Evolutionary conservation across 75 land plant genomes (phyloP).

Genomic region (Picea glauca): DNA sequence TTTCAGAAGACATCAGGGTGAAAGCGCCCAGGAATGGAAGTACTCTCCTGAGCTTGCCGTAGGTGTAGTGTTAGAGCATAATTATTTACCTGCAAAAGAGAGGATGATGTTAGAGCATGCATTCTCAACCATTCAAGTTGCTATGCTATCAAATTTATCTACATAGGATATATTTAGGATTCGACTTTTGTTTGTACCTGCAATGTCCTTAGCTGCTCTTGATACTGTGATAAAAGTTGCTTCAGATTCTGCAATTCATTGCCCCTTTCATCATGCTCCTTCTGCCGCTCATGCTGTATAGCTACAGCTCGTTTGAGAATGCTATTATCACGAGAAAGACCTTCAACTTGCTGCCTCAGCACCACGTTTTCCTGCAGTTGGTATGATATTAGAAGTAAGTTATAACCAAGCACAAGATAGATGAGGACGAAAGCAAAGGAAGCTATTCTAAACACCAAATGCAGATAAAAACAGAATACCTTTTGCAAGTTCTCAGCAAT

Average conservation of each 20-base stretch:
- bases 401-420: neutral
- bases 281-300: slow-evolving; percentile 82
- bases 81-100: slow-evolving; percentile 21
- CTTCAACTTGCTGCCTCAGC: slow-evolving; percentile 60
- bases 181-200: slow-evolving; percentile 31
- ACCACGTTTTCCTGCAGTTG: slow-evolving; percentile 47
- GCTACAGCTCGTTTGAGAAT: slow-evolving; percentile 77
- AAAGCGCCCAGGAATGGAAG: slow-evolving; percentile 29
- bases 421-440: neutral
- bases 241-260: slow-evolving; percentile 58
- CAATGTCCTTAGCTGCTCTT: slow-evolving; percentile 64
- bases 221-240: slow-evolving; percentile 64
- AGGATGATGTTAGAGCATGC: slow-evolving; percentile 2
- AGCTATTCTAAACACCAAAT: neutral
- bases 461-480: slow-evolving; percentile 21
- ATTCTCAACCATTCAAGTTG: neutral
- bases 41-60: slow-evolving; percentile 20
- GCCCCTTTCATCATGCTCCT: slow-evolving; percentile 54
- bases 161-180: neutral
- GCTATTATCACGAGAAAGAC: slow-evolving; percentile 44
- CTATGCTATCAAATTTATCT: neutral
- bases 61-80: slow-evolving; percentile 27
- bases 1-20: slow-evolving; percentile 33
- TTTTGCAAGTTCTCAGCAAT: slow-evolving; percentile 36
- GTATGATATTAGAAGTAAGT: neutral